These are phyloP conservation scores for Ophiocordyceps camponoti-saundersi DNA, from an alignment of 2,329 filamentous ascomycete species.

Conservation along the genomic window DNA sequence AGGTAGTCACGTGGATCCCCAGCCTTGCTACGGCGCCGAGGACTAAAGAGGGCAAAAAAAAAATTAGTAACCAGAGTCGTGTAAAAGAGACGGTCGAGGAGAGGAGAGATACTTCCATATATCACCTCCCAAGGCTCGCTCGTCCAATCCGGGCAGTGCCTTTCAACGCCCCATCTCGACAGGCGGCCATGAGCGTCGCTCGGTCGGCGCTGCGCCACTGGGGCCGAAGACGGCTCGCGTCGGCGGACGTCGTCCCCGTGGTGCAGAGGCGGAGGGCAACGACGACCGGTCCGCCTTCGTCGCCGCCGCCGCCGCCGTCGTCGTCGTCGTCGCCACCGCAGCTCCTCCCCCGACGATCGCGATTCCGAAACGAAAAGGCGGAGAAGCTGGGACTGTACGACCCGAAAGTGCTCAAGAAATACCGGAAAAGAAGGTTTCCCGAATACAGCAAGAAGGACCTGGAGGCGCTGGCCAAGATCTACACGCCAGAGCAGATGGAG, in stretches of 20 bases:
- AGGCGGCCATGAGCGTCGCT: constrained; percentile 35
- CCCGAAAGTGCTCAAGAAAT: constrained; percentile 25
- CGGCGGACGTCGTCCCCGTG: constrained; percentile 9
- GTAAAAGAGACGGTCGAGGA: too few relatives aligned
- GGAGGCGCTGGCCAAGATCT: constrained; percentile 43
- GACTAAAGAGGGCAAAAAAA: too few relatives aligned
- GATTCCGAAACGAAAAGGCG: constrained; percentile 36
- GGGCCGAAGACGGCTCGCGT: constrained; percentile 29
- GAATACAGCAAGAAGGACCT: constrained; percentile 53
- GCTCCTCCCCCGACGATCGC: constrained; percentile 29
- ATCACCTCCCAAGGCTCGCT: too few relatives aligned
- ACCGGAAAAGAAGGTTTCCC: constrained; percentile 32
- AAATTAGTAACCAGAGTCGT: too few relatives aligned
- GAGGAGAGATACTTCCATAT: too few relatives aligned
- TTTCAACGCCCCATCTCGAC: neutral
- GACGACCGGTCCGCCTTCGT: constrained; percentile 2
- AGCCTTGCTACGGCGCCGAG: too few relatives aligned
- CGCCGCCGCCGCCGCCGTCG: constrained; percentile 34
- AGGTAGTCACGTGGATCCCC: too few relatives aligned
- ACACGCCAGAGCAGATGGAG: constrained; percentile 65
- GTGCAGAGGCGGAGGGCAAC: constrained; percentile 6
- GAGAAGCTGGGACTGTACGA: constrained; percentile 31
- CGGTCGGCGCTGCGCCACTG: constrained; percentile 36
- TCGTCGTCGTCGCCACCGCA: too few relatives aligned
- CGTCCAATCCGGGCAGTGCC: neutral